Evolutionary conservation across 495 filamentous ascomycete genomes (phyloP).

Genomic region (Astrothelium subdiscretum): DNA sequence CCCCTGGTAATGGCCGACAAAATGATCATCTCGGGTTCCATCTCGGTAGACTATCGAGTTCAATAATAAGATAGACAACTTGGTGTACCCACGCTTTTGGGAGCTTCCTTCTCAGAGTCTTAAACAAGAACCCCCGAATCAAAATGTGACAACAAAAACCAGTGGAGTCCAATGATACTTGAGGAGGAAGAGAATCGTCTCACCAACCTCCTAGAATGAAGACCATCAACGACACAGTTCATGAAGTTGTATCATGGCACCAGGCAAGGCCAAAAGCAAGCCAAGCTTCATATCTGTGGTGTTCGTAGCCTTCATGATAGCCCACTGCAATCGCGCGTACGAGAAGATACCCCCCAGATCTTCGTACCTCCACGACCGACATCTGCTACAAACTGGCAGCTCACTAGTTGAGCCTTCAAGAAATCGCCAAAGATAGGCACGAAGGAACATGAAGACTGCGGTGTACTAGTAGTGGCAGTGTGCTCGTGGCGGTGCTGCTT

Average conservation of each 20-base stretch:
- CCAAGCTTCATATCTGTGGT: neutral
- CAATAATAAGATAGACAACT: neutral
- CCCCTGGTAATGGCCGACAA: conserved; percentile 1
- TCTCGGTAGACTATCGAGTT: neutral
- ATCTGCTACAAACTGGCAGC: too few relatives aligned
- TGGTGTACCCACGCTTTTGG: neutral
- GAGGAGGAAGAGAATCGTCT: neutral
- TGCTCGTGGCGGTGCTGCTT: too few relatives aligned
- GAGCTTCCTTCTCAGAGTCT: neutral
- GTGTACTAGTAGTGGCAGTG: too few relatives aligned
- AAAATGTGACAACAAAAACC: too few relatives aligned
- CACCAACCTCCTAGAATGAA: neutral
- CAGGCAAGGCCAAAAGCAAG: neutral
- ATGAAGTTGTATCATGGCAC: neutral
- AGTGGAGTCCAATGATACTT: neutral
- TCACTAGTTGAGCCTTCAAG: too few relatives aligned
- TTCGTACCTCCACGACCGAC: neutral
- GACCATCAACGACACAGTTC: neutral
- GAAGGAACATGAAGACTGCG: too few relatives aligned
- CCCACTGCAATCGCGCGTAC: neutral
- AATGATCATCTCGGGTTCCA: neutral
- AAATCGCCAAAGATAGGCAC: too few relatives aligned
- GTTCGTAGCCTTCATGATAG: neutral
- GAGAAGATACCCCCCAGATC: neutral
- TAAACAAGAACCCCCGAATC: neutral